A percentile compares a stretch with the other conserved stretches of the same genome.
phyloP scores from a whole-genome alignment of 176 grass and related monocot genomes.

The Coix lacrymajobi region DNA sequence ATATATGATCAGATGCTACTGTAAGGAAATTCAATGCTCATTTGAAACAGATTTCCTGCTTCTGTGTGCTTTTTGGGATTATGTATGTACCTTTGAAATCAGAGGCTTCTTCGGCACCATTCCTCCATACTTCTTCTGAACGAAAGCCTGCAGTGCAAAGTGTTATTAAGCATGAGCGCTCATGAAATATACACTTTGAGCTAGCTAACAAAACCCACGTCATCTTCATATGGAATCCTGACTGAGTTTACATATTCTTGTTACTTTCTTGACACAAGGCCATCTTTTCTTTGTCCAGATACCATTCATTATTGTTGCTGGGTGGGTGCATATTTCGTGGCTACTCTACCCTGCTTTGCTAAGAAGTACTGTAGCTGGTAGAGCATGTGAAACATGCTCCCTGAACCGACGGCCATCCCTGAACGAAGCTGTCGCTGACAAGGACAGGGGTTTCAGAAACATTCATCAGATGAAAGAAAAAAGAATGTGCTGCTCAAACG shows the following conservation, averaged over 20 bases:
- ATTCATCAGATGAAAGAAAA: neutral
- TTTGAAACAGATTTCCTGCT: too few species aligned
- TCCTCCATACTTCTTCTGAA: constrained; percentile 73
- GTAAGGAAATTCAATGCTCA: neutral
- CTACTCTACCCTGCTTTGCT: neutral
- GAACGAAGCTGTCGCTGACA: constrained; percentile 12
- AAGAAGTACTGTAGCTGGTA: neutral
- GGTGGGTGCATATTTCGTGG: neutral
- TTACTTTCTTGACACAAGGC: neutral
- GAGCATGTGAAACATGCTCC: neutral
- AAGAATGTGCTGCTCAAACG: too few species aligned
- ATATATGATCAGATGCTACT: neutral
- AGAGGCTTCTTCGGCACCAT: constrained; percentile 81
- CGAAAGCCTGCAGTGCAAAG: constrained; percentile 45
- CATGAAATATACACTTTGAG: too few species aligned
- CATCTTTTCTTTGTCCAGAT: neutral
- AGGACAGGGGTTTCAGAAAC: neutral
- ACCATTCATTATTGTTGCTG: neutral
- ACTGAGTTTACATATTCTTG: neutral
- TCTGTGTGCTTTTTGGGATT: too few species aligned
- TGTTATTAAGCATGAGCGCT: too few species aligned
- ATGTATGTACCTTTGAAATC: constrained; percentile 94
- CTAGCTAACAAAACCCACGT: neutral
- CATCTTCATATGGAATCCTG: neutral
- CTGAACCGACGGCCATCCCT: neutral